Percentiles rank a stretch among this genome's conserved stretches.
These are phyloP conservation scores for Leavenworthia alabamica DNA, from an alignment of 345 rosid genomes.

Conservation along the genomic window DNA sequence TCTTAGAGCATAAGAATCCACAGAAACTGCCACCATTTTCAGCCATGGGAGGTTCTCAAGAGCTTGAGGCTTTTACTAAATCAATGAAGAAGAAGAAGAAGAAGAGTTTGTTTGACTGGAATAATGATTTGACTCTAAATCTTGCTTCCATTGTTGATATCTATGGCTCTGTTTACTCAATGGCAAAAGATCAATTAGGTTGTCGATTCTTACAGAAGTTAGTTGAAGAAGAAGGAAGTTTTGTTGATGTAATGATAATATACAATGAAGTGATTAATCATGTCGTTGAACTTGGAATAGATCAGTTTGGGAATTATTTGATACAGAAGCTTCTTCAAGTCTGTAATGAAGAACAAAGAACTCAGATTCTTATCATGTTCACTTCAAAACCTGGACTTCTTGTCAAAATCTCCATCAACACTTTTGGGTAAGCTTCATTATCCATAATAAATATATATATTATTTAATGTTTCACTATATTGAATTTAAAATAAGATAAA, in stretches of 20 bases:
- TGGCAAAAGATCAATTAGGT: constrained; percentile 47
- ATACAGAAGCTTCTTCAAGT: constrained; percentile 44
- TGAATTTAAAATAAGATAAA: not conserved
- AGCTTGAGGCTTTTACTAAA: not conserved
- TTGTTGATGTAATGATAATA: constrained; percentile 29
- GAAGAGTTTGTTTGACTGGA: not conserved
- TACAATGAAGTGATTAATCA: constrained; percentile 37
- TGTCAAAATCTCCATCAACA: constrained; percentile 40
- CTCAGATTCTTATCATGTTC: constrained; percentile 33
- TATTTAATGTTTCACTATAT: not conserved
- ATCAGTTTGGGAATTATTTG: constrained; percentile 55
- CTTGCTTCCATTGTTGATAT: constrained; percentile 33
- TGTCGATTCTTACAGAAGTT: constrained; percentile 41
- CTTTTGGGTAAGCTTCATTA: constrained; percentile 36
- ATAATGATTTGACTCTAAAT: constrained; percentile 6
- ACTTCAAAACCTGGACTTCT: constrained; percentile 42
- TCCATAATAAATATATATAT: not conserved
- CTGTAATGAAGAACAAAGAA: constrained; percentile 45
- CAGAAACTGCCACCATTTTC: not conserved
- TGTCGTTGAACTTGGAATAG: constrained; percentile 40
- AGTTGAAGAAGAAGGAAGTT: constrained; percentile 36
- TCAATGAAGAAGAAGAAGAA: constrained; percentile 26
- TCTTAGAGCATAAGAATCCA: constrained; percentile 27
- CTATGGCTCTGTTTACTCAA: constrained; percentile 32
- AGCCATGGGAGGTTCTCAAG: constrained; percentile 24